phyloP scores from a whole-genome alignment of 345 rosid genomes.

The Theobroma cacao region DNA sequence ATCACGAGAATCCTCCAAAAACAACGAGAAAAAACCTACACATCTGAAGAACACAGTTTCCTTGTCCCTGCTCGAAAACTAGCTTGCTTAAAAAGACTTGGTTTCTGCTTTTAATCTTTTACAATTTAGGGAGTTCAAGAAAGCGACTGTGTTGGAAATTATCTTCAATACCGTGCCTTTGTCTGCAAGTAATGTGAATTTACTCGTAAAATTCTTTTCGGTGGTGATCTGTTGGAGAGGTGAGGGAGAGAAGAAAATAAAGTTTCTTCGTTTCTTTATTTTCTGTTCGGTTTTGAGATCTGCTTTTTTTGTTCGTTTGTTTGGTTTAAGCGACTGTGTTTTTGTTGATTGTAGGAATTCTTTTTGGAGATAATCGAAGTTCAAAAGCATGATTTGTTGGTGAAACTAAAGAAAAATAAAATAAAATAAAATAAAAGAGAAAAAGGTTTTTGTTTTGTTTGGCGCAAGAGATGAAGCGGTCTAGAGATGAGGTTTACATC shows the following conservation, averaged over 20 bases:
- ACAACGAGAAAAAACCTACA: too few relatives aligned
- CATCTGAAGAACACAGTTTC: neutral
- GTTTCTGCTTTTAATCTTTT: neutral
- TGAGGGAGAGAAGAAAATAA: conserved; percentile 12
- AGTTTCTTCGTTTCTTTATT: conserved; percentile 13
- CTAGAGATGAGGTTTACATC: conserved; percentile 68
- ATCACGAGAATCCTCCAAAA: neutral
- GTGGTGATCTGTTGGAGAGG: conserved; percentile 35
- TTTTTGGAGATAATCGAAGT: conserved; percentile 29
- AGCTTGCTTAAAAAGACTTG: conserved; percentile 10
- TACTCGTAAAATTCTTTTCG: conserved; percentile 11
- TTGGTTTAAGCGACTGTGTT: conserved; percentile 19
- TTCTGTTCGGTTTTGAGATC: conserved; percentile 43
- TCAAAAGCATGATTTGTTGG: conserved; percentile 38
- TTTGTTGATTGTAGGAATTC: conserved; percentile 21
- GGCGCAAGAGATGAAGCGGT: conserved; percentile 63
- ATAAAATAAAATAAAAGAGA: too few relatives aligned
- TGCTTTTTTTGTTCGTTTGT: conserved; percentile 29
- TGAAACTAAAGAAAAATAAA: conserved; percentile 24
- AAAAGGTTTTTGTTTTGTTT: conserved; percentile 12
- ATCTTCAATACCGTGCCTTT: conserved; percentile 27
- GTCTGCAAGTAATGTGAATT: conserved; percentile 40
- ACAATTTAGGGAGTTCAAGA: conserved; percentile 11
- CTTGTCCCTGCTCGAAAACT: neutral
- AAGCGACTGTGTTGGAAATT: neutral